These are phyloP conservation scores for Pycnococcus provasolii DNA, from an alignment of 139 green algal genomes.

Conservation along the genomic window DNA sequence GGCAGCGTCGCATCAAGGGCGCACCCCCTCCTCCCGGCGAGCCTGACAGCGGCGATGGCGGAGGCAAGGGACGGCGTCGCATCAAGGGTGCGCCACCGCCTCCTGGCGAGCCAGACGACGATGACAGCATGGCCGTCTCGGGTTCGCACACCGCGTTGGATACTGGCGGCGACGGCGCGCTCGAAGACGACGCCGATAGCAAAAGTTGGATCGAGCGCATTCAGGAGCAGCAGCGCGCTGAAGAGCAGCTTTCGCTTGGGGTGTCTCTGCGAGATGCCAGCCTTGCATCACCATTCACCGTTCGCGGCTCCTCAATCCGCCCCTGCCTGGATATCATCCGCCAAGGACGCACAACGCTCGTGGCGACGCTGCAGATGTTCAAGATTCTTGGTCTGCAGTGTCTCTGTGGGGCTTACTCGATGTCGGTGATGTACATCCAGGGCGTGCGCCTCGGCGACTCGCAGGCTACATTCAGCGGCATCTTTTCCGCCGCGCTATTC, in stretches of 20 bases:
- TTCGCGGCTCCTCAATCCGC: constrained; percentile 55
- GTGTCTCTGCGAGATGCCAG: constrained; percentile 55
- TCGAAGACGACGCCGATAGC: not conserved
- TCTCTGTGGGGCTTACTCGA: constrained; percentile 79
- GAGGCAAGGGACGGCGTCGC: too few relatives aligned
- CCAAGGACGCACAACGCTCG: constrained; percentile 80
- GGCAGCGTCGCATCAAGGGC: too few relatives aligned
- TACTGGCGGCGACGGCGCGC: constrained; percentile 6
- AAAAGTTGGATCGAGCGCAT: not conserved
- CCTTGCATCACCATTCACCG: constrained; percentile 85
- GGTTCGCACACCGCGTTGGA: not conserved
- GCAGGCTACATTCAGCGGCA: constrained; percentile 31
- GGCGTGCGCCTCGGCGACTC: constrained; percentile 48
- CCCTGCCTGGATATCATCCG: constrained; percentile 79
- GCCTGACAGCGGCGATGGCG: not conserved
- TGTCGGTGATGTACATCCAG: constrained; percentile 86
- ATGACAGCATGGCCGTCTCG: too few relatives aligned
- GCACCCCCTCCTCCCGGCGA: too few relatives aligned
- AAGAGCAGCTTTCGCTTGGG: not conserved
- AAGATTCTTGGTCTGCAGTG: constrained; percentile 97
- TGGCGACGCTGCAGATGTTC: constrained; percentile 97
- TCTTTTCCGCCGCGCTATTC: constrained; percentile 76
- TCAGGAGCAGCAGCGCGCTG: not conserved
- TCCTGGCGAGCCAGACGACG: too few relatives aligned
- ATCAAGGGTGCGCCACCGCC: too few relatives aligned